Base-by-base conservation (phyloP, 2,329 filamentous ascomycete species). In the Xylaria arbuscula region DNA sequence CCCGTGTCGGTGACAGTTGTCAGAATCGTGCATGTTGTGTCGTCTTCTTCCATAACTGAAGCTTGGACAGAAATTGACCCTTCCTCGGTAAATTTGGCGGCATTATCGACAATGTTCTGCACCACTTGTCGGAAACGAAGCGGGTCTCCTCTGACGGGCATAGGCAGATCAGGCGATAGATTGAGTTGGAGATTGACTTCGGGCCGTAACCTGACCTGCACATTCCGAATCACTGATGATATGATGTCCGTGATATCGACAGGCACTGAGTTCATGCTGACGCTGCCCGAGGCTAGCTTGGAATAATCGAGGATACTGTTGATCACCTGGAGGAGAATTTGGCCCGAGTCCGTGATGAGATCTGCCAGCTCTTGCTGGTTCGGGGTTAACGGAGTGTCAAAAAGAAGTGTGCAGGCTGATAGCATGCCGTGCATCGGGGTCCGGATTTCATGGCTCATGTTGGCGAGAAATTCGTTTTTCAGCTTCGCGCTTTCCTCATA, bases 291-390 rank as follows among this genome's bases (percentile, higher is more conserved):
- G 15, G 54, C 47, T 28, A 67, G 48, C 59, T 67, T 67, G 38
- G 64, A 67, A 32, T 67, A 67, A 47, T 67, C 64, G 45, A 67
- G 64, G 24, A 67, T 67, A 22, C 64, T 63, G 59, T 67, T 67
- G 45, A 67, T 67, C 10, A 67, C 59, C 36, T 67, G 64, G 1
- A 67, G 64, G 7, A 67, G 28, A 8, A 63, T 60, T 24, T 63
- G 64, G 42, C 64, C 64, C 1, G 64, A 51, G 6, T 67, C 64
- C 8, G 64, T 59, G 4, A 67, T 63, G 19, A 67, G 53, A 34
- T 67, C 64, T 3, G 64, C 64, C 53, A 67, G 62, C 24, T 67
- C 64, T 24, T 53, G 51, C 53, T 67, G 64, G 19, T 48, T 55
- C 13, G 24, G 9, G n/a, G 42, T 42, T 51, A 67, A 28, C 15